phyloP scores from a whole-genome alignment of 192 early-diverging fungal species.

The Umbelopsis vinacea region DNA sequence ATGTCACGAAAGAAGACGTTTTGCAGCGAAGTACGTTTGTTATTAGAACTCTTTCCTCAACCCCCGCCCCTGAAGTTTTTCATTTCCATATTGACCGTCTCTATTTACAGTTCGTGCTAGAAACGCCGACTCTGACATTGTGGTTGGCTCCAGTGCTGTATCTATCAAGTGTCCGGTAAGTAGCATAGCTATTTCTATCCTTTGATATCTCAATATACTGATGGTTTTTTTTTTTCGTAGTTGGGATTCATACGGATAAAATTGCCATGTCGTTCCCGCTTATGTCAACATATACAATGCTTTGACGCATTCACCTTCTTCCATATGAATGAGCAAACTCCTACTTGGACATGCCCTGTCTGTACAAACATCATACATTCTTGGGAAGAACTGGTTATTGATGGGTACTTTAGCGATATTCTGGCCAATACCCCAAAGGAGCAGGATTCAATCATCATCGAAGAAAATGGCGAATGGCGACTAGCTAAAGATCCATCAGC shows the following conservation, averaged over 20 bases:
- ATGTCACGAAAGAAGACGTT: constrained; percentile 50
- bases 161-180: constrained; percentile 79
- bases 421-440: constrained; percentile 37
- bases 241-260: constrained; percentile 68
- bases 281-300: constrained; percentile 83
- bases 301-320: constrained; percentile 79
- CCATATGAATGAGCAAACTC: constrained; percentile 68
- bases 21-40: constrained; percentile 46
- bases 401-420: constrained; percentile 59
- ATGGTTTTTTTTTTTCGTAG: constrained; percentile 22
- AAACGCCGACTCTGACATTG: constrained; percentile 69
- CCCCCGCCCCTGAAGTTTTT: neutral
- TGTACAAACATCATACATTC: constrained; percentile 58
- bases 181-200: too few species aligned
- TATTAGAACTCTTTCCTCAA: neutral
- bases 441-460: constrained; percentile 49
- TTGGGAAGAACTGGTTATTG: constrained; percentile 67
- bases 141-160: constrained; percentile 63
- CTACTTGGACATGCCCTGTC: constrained; percentile 77
- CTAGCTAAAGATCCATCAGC: constrained; percentile 21
- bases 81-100: neutral
- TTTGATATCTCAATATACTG: too few species aligned
- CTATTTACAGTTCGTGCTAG: constrained; percentile 35
- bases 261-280: constrained; percentile 59
- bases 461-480: constrained; percentile 49